phyloP scores from a whole-genome alignment of 805 yeast genomes.

The Yamadazyma philogaea region DNA sequence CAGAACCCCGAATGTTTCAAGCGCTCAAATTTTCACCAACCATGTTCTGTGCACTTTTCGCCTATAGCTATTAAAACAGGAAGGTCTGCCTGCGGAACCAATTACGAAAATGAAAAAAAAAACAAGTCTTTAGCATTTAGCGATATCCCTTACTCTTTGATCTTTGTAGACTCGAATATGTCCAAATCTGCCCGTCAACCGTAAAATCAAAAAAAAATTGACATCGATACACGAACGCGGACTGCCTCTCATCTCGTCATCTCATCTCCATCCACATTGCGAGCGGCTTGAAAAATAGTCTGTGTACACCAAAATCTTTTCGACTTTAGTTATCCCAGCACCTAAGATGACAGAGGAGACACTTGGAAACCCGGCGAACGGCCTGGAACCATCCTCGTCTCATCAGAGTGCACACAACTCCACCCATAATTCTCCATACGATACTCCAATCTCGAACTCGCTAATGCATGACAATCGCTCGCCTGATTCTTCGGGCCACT shows the following conservation, averaged over 20 bases:
- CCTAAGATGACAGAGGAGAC: slow-evolving; percentile 3
- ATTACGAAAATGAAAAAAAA: too few relatives aligned
- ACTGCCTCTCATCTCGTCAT: slow-evolving; percentile 5
- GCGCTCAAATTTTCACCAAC: not conserved
- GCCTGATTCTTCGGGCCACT: not conserved
- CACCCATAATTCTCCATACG: not conserved
- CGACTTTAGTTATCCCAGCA: not conserved
- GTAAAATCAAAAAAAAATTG: not conserved
- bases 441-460: not conserved
- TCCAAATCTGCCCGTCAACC: too few relatives aligned
- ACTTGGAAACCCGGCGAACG: not conserved
- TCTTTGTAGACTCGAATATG: too few relatives aligned
- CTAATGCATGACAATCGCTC: not conserved
- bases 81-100: too few relatives aligned
- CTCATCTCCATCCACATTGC: slow-evolving; percentile 11
- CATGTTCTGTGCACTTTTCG: not conserved
- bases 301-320: slow-evolving; percentile 6
- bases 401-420: not conserved
- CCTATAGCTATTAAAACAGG: too few relatives aligned
- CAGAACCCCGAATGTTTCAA: not conserved
- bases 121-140: too few relatives aligned
- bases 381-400: not conserved
- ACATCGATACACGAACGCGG: not conserved
- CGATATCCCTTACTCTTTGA: too few relatives aligned
- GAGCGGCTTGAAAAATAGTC: slow-evolving; percentile 12